Evolutionary conservation across 1,284 basidiomycete species (phyloP), one percentile per base, ranked within the genome.

Genomic region (Moesziomyces aphidis): DNA sequence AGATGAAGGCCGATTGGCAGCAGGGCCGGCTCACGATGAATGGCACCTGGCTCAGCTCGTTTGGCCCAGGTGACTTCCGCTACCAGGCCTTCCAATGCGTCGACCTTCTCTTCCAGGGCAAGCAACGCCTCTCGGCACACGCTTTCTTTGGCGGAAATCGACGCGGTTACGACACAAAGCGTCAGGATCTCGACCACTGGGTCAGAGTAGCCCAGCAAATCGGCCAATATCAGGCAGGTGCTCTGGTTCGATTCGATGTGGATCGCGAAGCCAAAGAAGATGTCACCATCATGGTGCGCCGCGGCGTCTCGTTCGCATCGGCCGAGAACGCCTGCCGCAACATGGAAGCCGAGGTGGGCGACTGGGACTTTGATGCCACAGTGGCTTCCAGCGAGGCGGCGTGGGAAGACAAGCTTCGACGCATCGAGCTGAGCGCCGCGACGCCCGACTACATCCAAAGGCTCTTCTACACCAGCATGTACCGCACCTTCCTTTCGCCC

Each of bases 401-500:
- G 21, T 82, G 80, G 80, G 79, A 82, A 55, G 73, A 76, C 13
- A 78, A 79, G 70, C 70, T 82, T 13, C 56, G 72, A 36, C 61
- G 77, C 6, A 70, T 81, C 50, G 71, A 77, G 49, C 66, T 82
- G 34, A 49, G 31, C 48, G 48, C 68, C 13, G 58, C 69, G 0
- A 79, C 78, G n/a, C 64, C 77, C n/a, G 62, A 70, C 36, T 66
- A 70, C 45, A 45, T 82, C 44, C 56, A 55, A n/a, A 36, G 68
- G 24, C 56, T 81, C 21, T 77, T 81, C 64, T 82, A 82, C 59
- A 74, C 76, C 23, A 72, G 63, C 15, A 69, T 80, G 46, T 82
- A 82, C 65, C 62, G 79, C n/a, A 64, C 69, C 21, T 82, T 81
- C 61, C 67, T 82, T 8, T 79, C 65, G 23, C 80, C 80, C 19